Percentiles rank a stretch among this genome's conserved stretches.
Evolutionary conservation across 495 filamentous ascomycete species (phyloP).

Genomic region (Xylaria intraflava): DNA sequence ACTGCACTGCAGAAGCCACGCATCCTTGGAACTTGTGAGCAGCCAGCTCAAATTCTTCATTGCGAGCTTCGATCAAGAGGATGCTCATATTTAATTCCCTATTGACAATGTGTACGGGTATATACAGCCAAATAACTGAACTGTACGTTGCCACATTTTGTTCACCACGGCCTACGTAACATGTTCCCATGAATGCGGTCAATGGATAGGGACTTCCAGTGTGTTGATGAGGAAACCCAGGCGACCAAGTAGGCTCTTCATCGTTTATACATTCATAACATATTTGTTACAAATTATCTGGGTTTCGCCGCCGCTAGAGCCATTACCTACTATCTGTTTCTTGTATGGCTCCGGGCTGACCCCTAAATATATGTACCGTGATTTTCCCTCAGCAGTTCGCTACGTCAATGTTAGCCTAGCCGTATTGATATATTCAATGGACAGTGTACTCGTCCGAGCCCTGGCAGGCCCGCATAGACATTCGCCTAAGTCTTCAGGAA

Average conservation of each 20-base stretch:
- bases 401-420: background rate
- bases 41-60: too few relatives aligned
- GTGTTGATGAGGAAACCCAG: background rate
- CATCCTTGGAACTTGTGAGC: too few relatives aligned
- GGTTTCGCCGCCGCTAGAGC: background rate
- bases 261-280: background rate
- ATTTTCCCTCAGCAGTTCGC: background rate
- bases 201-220: background rate
- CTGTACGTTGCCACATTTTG: too few relatives aligned
- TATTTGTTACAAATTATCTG: background rate
- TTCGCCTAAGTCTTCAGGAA: background rate
- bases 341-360: background rate
- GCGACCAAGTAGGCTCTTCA: background rate
- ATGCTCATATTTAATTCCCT: too few relatives aligned
- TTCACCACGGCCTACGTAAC: too few relatives aligned
- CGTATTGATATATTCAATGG: background rate
- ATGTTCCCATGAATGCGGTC: background rate
- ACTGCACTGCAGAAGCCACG: too few relatives aligned
- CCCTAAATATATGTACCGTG: background rate
- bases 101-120: too few relatives aligned
- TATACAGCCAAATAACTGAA: too few relatives aligned
- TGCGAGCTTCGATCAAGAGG: too few relatives aligned
- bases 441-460: conserved; percentile 2
- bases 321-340: background rate
- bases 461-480: background rate